Evolutionary conservation across 306 rosid genomes (phyloP).

Genomic region (Mimosa pudica): DNA sequence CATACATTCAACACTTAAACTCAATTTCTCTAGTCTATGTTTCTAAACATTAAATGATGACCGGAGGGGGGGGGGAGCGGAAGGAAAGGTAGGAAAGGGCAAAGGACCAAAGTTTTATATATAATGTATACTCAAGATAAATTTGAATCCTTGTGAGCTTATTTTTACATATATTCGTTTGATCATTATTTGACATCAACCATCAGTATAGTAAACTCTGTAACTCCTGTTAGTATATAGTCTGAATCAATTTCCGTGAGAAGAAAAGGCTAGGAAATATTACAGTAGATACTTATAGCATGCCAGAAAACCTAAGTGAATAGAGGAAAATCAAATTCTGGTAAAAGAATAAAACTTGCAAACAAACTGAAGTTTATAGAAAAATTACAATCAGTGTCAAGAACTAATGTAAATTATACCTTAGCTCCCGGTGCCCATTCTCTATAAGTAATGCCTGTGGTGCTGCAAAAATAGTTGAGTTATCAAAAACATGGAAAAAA

Average conservation of each 20-base stretch:
- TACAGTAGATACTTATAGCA: background rate
- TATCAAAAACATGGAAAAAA: background rate
- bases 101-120: background rate
- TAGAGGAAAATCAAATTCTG: background rate
- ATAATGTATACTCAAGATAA: background rate
- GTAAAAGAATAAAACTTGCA: background rate
- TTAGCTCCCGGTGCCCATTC: conserved; percentile 99
- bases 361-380: conserved; percentile 14
- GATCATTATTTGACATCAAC: background rate
- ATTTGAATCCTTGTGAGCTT: background rate
- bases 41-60: background rate
- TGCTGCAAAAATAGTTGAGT: conserved; percentile 57
- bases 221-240: background rate
- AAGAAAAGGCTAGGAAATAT: background rate
- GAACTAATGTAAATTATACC: conserved; percentile 52
- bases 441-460: conserved; percentile 84
- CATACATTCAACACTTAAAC: background rate
- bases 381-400: conserved; percentile 4
- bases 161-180: background rate
- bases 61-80: too few relatives aligned
- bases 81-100: too few relatives aligned
- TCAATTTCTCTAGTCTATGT: background rate
- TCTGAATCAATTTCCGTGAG: background rate
- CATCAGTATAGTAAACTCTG: background rate
- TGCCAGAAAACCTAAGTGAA: background rate